Conservation (phyloP, 2,329 filamentous ascomycete species). For the Tolypocladium tundrense region DNA sequence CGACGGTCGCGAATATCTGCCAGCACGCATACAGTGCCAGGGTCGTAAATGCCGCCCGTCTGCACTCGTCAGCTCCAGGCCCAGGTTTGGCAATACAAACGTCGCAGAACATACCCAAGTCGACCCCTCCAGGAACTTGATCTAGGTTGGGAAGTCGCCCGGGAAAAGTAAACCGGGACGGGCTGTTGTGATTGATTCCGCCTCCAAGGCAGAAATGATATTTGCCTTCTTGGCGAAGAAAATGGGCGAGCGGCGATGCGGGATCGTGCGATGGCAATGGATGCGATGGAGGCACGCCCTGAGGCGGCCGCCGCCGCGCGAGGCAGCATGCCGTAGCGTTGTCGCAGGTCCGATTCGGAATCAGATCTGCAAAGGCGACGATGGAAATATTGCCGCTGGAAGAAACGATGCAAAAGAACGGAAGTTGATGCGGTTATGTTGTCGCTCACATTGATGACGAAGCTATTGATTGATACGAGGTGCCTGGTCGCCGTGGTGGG, state of each 20-base stretch:
- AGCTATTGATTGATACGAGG: not conserved
- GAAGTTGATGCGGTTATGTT: not conserved
- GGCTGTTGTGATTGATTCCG: slow-evolving; percentile 9
- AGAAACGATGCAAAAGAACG: not conserved
- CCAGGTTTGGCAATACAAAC: not conserved
- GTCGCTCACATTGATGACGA: not conserved
- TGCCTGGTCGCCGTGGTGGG: slow-evolving; percentile 9
- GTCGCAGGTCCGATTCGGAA: not conserved
- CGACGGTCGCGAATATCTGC: slow-evolving; percentile 32
- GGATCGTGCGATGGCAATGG: slow-evolving; percentile 9
- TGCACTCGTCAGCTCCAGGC: slow-evolving; percentile 3
- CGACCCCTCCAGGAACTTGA: slow-evolving; percentile 12
- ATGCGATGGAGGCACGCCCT: slow-evolving; percentile 9
- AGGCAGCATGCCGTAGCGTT: slow-evolving; percentile 10
- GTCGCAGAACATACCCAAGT: slow-evolving; percentile 15
- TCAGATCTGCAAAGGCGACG: not conserved
- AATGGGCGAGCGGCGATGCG: slow-evolving; percentile 11
- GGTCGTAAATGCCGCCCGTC: slow-evolving; percentile 19
- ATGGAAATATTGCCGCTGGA: no score
- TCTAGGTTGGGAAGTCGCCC: slow-evolving; percentile 1
- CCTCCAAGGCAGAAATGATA: slow-evolving; percentile 25
- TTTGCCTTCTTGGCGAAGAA: slow-evolving; percentile 12
- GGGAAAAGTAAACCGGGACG: slow-evolving; percentile 24
- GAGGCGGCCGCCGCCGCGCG: slow-evolving; percentile 11
- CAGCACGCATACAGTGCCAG: slow-evolving; percentile 26